Conservation (phyloP, 371 early-diverging fungal genomes). For the Syncephalastrum contaminatum region DNA sequence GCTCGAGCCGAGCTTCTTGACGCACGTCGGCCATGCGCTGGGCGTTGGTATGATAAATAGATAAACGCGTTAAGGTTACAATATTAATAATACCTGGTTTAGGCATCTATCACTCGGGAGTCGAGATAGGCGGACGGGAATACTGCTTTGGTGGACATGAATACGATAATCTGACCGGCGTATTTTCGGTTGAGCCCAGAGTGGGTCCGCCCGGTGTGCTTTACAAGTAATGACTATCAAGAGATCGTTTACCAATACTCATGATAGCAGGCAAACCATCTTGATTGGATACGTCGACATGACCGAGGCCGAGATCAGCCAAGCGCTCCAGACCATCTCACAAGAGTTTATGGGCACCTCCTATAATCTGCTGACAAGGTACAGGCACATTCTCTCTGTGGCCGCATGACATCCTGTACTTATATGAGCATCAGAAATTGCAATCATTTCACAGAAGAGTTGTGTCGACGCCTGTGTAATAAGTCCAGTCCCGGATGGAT, state of each 20-base stretch:
- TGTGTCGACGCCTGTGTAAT: slow-evolving; percentile 52
- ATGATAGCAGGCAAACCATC: slow-evolving; percentile 50
- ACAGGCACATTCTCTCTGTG: slow-evolving; percentile 9
- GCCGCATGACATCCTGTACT: too few species aligned
- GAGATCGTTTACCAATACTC: background rate
- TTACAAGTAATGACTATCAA: slow-evolving; percentile 48
- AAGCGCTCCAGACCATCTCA: slow-evolving; percentile 51
- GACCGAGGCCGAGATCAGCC: slow-evolving; percentile 45
- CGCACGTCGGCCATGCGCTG: slow-evolving; percentile 52
- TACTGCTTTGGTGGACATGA: slow-evolving; percentile 70
- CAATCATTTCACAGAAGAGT: slow-evolving; percentile 64
- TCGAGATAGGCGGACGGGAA: slow-evolving; percentile 61
- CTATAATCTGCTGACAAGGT: slow-evolving; percentile 63
- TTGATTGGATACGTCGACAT: slow-evolving; percentile 54
- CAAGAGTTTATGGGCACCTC: slow-evolving; percentile 56
- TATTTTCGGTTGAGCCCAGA: slow-evolving; percentile 58
- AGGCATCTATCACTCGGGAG: slow-evolving; percentile 68
- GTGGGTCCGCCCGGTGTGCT: slow-evolving; percentile 58
- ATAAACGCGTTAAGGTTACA: background rate
- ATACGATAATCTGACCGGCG: slow-evolving; percentile 58
- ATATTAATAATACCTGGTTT: background rate
- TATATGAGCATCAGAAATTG: slow-evolving; percentile 50
- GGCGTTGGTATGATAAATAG: slow-evolving; percentile 51
- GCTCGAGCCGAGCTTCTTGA: slow-evolving; percentile 56
- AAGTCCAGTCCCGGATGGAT: slow-evolving; percentile 65